Conservation (phyloP, 108 stramenopile genomes). For the Conticribra weissflogii region DNA sequence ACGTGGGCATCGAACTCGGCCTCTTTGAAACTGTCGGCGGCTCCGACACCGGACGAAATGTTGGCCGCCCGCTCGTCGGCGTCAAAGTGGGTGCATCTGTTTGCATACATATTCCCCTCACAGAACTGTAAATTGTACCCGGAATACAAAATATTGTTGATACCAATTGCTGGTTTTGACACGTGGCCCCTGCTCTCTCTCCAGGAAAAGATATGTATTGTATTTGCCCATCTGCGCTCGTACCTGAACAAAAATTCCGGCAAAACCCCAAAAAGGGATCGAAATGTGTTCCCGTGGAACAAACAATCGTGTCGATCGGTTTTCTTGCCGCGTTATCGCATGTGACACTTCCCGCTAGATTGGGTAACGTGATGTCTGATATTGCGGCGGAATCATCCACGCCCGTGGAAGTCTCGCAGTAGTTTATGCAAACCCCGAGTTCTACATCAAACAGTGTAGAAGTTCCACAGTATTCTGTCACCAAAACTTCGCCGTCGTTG, state of each 20-base stretch:
- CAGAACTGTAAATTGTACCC: conserved; percentile 9
- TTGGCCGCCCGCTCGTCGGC: conserved; percentile 7
- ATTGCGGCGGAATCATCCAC: neutral
- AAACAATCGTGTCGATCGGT: conserved; percentile 13
- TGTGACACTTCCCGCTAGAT: conserved; percentile 14
- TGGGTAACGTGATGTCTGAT: neutral
- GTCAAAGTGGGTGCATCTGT: conserved; percentile 11
- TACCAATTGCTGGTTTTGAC: conserved; percentile 5
- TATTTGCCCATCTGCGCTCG: neutral
- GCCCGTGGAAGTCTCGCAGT: conserved; percentile 1
- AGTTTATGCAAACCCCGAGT: conserved; percentile 8
- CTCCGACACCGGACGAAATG: neutral
- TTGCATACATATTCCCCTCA: conserved; percentile 14
- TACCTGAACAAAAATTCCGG: conserved; percentile 11
- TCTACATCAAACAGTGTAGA: conserved; percentile 14
- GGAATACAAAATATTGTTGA: conserved; percentile 3
- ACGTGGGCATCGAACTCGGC: neutral
- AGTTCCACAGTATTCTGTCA: conserved; percentile 18
- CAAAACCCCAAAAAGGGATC: conserved; percentile 8
- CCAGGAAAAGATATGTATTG: conserved; percentile 19
- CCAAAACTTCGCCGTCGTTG: conserved; percentile 9
- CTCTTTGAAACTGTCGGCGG: neutral
- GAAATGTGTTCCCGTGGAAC: conserved; percentile 14
- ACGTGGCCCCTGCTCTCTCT: conserved; percentile 5
- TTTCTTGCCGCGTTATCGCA: conserved; percentile 6